Conservation (phyloP, 202 grass and related monocot genomes). For the Brachypodium distachyon region DNA sequence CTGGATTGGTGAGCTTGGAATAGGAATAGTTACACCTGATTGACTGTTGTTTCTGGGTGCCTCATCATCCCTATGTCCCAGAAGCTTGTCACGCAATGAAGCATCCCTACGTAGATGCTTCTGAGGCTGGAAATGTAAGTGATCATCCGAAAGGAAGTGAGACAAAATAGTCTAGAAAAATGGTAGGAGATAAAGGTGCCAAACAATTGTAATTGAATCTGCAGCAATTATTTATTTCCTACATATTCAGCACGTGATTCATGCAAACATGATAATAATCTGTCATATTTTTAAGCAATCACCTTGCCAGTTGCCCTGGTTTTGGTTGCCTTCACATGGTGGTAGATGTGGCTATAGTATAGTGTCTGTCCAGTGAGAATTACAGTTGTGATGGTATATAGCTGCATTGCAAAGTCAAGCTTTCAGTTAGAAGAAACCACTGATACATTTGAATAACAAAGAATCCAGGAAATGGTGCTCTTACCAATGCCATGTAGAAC, state of each 20-base stretch:
- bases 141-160: background rate
- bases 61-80: slow-evolving; percentile 21
- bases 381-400: slow-evolving; percentile 71
- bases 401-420: slow-evolving; percentile 48
- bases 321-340: slow-evolving; percentile 46
- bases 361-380: slow-evolving; percentile 61
- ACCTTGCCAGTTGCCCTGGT: slow-evolving; percentile 34
- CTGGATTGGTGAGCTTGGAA: slow-evolving; percentile 66
- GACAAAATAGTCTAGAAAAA: background rate
- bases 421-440: background rate
- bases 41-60: slow-evolving; percentile 8
- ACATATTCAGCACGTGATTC: background rate
- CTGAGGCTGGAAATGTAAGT: slow-evolving; percentile 26
- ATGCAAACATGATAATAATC: slow-evolving; percentile 13
- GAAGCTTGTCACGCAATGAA: slow-evolving; percentile 44
- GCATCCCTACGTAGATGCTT: slow-evolving; percentile 30
- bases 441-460: background rate
- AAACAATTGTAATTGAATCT: background rate
- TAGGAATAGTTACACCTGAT: slow-evolving; percentile 15
- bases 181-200: background rate
- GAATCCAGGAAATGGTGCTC: slow-evolving; percentile 6
- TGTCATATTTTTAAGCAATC: slow-evolving; percentile 7
- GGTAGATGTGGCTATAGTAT: slow-evolving; percentile 75
- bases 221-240: background rate
- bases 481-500: slow-evolving; percentile 92